phyloP scores from a whole-genome alignment of 768 basidiomycete species.

The Amanita polypyramis region DNA sequence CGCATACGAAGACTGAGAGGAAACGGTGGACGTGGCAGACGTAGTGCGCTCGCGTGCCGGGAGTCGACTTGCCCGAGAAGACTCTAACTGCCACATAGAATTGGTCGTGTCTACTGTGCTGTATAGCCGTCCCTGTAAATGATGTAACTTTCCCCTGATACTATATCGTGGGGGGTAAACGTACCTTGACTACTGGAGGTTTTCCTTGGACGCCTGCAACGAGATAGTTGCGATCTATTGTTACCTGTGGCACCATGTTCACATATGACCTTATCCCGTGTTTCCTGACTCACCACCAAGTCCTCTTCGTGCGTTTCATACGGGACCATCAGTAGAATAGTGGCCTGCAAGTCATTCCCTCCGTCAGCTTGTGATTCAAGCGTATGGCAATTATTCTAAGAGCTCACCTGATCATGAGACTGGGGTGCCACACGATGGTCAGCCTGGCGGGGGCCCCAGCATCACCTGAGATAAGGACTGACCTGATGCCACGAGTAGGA shows the following conservation, averaged over 20 bases:
- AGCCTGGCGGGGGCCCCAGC: constrained; percentile 11
- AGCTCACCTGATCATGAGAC: constrained; percentile 79
- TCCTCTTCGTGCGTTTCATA: constrained; percentile 64
- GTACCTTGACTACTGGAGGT: constrained; percentile 63
- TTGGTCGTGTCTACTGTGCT: constrained; percentile 53
- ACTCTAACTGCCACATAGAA: constrained; percentile 76
- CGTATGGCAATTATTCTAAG: not conserved
- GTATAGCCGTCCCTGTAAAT: constrained; percentile 58
- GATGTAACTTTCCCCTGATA: not conserved
- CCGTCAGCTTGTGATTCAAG: constrained; percentile 2
- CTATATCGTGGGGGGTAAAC: constrained; percentile 11
- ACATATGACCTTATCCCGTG: not conserved
- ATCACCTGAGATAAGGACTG: constrained; percentile 14
- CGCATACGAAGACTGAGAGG: constrained; percentile 74
- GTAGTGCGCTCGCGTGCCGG: constrained; percentile 63
- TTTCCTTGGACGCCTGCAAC: constrained; percentile 66
- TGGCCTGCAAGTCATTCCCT: constrained; percentile 40
- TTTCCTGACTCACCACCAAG: constrained; percentile 38
- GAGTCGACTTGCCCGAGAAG: constrained; percentile 45
- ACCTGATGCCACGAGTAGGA: constrained; percentile 87
- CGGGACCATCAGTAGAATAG: constrained; percentile 65
- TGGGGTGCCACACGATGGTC: constrained; percentile 21
- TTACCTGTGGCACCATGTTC: constrained; percentile 34
- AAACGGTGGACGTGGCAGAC: constrained; percentile 64
- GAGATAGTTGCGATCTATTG: constrained; percentile 61